phyloP scores from a whole-genome alignment of 2,329 filamentous ascomycete genomes.

The Lecanoromycetidae sp. region DNA sequence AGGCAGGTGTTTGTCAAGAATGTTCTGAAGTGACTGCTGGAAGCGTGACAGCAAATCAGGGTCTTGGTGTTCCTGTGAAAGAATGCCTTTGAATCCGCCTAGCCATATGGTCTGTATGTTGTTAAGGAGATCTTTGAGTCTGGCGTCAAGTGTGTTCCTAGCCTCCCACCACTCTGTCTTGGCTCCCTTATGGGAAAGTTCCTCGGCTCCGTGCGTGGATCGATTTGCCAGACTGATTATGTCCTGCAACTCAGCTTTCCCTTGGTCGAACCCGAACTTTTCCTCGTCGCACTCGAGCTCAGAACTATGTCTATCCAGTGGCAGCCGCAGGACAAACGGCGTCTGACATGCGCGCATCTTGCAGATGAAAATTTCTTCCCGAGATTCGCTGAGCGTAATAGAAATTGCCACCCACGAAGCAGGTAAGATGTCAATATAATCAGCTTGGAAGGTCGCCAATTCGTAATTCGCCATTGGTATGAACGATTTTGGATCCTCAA shows the following conservation, averaged over 20 bases:
- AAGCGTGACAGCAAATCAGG: slow-evolving; percentile 60
- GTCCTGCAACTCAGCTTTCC: slow-evolving; percentile 64
- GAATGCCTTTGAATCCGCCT: slow-evolving; percentile 88
- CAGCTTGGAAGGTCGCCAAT: slow-evolving; percentile 56
- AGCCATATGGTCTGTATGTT: slow-evolving; percentile 92
- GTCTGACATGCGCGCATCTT: slow-evolving; percentile 62
- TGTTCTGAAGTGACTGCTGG: slow-evolving; percentile 61
- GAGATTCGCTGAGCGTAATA: slow-evolving; percentile 67
- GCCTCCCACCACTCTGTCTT: slow-evolving; percentile 84
- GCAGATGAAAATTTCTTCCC: slow-evolving; percentile 78
- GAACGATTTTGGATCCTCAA: slow-evolving; percentile 4
- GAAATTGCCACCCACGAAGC: slow-evolving; percentile 74
- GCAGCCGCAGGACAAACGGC: slow-evolving; percentile 78
- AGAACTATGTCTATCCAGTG: slow-evolving; percentile 68
- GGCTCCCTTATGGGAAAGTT: slow-evolving; percentile 60
- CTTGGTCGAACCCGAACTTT: slow-evolving; percentile 71
- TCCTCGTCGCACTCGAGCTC: slow-evolving; percentile 71
- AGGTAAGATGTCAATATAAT: slow-evolving; percentile 80
- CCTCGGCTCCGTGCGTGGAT: slow-evolving; percentile 62
- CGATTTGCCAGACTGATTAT: slow-evolving; percentile 73
- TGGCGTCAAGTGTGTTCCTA: slow-evolving; percentile 64
- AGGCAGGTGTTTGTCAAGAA: slow-evolving; percentile 73
- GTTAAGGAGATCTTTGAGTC: slow-evolving; percentile 63
- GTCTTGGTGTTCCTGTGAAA: slow-evolving; percentile 58
- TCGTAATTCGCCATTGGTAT: slow-evolving; percentile 25